Conservation (phyloP, 75 land plant genomes). For the Chamaecyparis obtusa region DNA sequence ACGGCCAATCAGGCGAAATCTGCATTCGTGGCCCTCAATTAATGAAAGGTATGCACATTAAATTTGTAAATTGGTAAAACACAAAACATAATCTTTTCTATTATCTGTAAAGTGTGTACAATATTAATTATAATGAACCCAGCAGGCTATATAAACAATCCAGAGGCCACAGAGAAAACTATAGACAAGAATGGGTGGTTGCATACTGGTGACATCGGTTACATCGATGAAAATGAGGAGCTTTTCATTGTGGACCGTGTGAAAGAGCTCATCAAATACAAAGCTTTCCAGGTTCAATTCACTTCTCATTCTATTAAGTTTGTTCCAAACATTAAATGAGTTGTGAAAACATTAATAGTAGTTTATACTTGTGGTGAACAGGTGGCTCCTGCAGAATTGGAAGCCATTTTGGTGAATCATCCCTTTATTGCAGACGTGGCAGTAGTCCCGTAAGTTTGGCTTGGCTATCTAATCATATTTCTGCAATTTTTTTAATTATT, state of each 20-base stretch:
- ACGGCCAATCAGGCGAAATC: conserved; percentile 75
- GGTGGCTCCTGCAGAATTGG: conserved; percentile 89
- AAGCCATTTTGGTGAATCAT: conserved; percentile 55
- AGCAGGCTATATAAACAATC: conserved; percentile 69
- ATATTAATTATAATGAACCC: background rate
- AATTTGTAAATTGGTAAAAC: no score
- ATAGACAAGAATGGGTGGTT: conserved; percentile 80
- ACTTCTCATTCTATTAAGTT: no score
- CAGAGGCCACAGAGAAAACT: conserved; percentile 57
- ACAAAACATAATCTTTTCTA: background rate
- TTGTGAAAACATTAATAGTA: no score
- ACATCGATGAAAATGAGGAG: conserved; percentile 81
- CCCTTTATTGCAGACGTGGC: conserved; percentile 75
- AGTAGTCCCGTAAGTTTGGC: conserved; percentile 65
- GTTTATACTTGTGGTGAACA: background rate
- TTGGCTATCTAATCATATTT: no score
- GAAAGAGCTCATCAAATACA: conserved; percentile 85
- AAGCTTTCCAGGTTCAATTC: conserved; percentile 64
- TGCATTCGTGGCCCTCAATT: conserved; percentile 75
- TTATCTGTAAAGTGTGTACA: background rate
- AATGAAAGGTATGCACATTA: conserved; percentile 67
- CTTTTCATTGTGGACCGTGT: conserved; percentile 76
- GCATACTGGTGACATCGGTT: conserved; percentile 83
- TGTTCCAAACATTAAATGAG: no score
- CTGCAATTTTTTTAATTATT: background rate